Evolutionary conservation across 805 yeast genomes (phyloP).

Genomic region (Komagataella pseudopastoris): DNA sequence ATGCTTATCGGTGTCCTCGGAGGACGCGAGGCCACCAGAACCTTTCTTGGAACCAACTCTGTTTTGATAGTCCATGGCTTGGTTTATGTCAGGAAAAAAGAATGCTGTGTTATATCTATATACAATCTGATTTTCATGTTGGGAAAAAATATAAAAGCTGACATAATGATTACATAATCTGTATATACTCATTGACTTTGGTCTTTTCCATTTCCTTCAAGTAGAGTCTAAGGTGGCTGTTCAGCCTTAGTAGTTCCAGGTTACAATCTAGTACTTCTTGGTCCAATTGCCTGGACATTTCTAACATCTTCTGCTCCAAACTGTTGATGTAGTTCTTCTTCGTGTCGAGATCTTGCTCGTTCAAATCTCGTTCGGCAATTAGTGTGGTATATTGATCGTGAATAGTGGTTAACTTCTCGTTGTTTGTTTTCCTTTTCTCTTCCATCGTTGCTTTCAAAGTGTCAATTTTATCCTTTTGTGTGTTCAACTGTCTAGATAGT

Average conservation of each 20-base stretch:
- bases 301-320: slow-evolving; percentile 25
- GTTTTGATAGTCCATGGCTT: slow-evolving; percentile 71
- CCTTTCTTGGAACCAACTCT: slow-evolving; percentile 88
- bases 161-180: background rate
- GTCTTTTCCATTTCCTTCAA: slow-evolving; percentile 33
- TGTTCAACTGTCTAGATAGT: slow-evolving; percentile 33
- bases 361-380: slow-evolving; percentile 30
- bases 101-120: background rate
- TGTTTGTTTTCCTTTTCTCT: slow-evolving; percentile 28
- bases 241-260: slow-evolving; percentile 38
- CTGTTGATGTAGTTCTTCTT: slow-evolving; percentile 32
- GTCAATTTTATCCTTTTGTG: slow-evolving; percentile 31
- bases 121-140: background rate
- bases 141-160: background rate
- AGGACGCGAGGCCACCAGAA: slow-evolving; percentile 78
- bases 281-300: slow-evolving; percentile 29
- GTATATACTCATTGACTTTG: background rate
- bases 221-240: slow-evolving; percentile 40
- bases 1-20: slow-evolving; percentile 53
- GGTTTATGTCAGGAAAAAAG: background rate
- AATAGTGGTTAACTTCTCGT: slow-evolving; percentile 27
- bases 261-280: slow-evolving; percentile 39
- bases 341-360: slow-evolving; percentile 33
- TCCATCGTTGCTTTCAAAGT: slow-evolving; percentile 29
- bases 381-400: slow-evolving; percentile 32